phyloP scores from a whole-genome alignment of 371 early-diverging fungal genomes.

The Funneliformis caledonium region DNA sequence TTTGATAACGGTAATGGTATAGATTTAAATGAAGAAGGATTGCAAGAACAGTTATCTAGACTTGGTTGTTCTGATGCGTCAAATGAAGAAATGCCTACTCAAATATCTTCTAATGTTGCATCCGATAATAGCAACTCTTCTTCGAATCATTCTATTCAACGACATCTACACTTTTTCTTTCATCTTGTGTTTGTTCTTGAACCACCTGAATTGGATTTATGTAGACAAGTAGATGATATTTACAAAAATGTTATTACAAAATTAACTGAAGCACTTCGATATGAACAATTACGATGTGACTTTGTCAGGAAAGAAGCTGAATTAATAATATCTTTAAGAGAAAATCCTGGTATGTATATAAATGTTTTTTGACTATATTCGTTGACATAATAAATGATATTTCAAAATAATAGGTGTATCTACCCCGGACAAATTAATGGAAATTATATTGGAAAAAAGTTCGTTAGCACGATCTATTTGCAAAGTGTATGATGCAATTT shows the following conservation, averaged over 20 bases:
- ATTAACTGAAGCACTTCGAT: slow-evolving; percentile 75
- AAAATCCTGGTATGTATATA: slow-evolving; percentile 51
- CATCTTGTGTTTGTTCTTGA: slow-evolving; percentile 80
- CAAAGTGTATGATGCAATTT: slow-evolving; percentile 61
- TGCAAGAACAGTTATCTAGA: slow-evolving; percentile 7
- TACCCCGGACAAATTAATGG: slow-evolving; percentile 44
- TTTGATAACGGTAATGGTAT: not conserved
- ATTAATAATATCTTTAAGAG: slow-evolving; percentile 66
- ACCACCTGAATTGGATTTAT: slow-evolving; percentile 62
- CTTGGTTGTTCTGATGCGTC: not conserved
- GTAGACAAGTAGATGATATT: slow-evolving; percentile 64
- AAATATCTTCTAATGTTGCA: slow-evolving; percentile 14
- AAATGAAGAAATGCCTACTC: not conserved
- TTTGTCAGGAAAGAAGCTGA: slow-evolving; percentile 81
- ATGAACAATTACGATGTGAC: slow-evolving; percentile 81
- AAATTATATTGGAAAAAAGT: slow-evolving; percentile 48
- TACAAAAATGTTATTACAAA: slow-evolving; percentile 77
- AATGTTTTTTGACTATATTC: not conserved
- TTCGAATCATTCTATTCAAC: slow-evolving; percentile 42
- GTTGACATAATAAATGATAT: not conserved
- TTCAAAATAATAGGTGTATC: not conserved
- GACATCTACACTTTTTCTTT: slow-evolving; percentile 65
- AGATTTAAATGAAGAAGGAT: slow-evolving; percentile 8
- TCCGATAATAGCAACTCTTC: slow-evolving; percentile 8
- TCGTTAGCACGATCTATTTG: slow-evolving; percentile 47